These are phyloP conservation scores for Periconia sp. DNA, from an alignment of 2,329 filamentous ascomycete genomes.

Conservation along the genomic window DNA sequence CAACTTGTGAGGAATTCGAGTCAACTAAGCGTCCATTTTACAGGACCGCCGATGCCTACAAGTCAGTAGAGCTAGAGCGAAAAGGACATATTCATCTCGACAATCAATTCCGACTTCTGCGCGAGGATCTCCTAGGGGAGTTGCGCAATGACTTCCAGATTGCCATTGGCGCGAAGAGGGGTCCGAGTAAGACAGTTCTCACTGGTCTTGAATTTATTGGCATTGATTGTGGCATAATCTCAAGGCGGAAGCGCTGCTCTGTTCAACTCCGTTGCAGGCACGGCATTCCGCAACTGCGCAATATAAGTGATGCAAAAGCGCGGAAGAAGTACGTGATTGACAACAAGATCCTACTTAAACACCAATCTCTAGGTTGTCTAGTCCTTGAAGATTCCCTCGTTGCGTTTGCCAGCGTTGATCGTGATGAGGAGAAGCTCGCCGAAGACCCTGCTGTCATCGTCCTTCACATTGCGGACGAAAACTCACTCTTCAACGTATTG, in stretches of 20 bases:
- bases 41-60: constrained; percentile 58
- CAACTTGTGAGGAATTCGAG: constrained; percentile 69
- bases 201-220: constrained; percentile 45
- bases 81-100: constrained; percentile 64
- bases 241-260: constrained; percentile 34
- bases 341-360: constrained; percentile 60
- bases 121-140: constrained; percentile 74
- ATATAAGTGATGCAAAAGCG: constrained; percentile 26
- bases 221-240: constrained; percentile 45
- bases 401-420: constrained; percentile 65
- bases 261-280: constrained; percentile 51
- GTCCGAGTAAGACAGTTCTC: constrained; percentile 50
- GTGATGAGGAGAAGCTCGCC: constrained; percentile 56
- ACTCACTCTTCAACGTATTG: constrained; percentile 56
- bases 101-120: constrained; percentile 73
- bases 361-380: constrained; percentile 68
- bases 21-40: constrained; percentile 62
- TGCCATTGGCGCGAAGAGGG: constrained; percentile 57
- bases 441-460: constrained; percentile 54
- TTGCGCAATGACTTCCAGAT: constrained; percentile 66
- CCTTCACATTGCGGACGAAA: constrained; percentile 58
- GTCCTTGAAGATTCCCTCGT: constrained; percentile 59
- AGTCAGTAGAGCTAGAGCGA: constrained; percentile 41
- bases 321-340: constrained; percentile 57
- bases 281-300: constrained; percentile 55